Evolutionary conservation across 148 eudicot species (phyloP).

Genomic region (Camellia sinensis): DNA sequence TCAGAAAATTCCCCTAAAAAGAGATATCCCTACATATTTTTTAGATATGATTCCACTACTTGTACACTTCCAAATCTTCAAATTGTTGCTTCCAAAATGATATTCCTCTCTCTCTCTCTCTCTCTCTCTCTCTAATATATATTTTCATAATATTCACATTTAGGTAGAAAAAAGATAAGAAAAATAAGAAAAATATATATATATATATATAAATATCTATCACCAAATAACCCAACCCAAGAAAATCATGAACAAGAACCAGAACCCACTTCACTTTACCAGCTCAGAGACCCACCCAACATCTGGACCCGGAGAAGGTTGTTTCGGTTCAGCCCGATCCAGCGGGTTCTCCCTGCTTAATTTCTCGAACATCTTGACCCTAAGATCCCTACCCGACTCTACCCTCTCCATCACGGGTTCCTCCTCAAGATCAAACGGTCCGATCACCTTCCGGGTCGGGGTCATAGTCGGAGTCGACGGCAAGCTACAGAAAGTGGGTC

Average conservation of each 20-base stretch:
- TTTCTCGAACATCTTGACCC: constrained; percentile 74
- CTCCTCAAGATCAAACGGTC: constrained; percentile 46
- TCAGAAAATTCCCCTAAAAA: constrained; percentile 6
- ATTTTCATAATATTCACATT: background rate
- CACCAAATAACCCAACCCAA: background rate
- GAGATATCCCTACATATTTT: background rate
- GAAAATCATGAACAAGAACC: background rate
- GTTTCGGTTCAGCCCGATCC: constrained; percentile 30
- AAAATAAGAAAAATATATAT: background rate
- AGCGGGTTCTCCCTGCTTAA: constrained; percentile 71
- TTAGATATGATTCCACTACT: too few species aligned
- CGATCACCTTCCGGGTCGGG: constrained; percentile 34
- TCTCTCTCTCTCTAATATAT: too few species aligned
- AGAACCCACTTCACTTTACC: constrained; percentile 36
- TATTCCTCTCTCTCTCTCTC: background rate
- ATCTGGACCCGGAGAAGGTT: constrained; percentile 47
- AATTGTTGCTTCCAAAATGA: constrained; percentile 13
- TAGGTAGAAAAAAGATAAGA: background rate
- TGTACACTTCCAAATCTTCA: background rate
- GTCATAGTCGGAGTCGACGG: constrained; percentile 49
- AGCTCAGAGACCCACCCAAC: constrained; percentile 82
- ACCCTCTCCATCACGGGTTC: constrained; percentile 70
- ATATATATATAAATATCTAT: background rate
- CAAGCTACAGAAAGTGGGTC: constrained; percentile 51
- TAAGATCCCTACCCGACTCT: constrained; percentile 63